Evolutionary conservation across 768 basidiomycete species (phyloP), one percentile per base, ranked within the genome.

Genomic region (Trichaptum fuscoviolaceum): DNA sequence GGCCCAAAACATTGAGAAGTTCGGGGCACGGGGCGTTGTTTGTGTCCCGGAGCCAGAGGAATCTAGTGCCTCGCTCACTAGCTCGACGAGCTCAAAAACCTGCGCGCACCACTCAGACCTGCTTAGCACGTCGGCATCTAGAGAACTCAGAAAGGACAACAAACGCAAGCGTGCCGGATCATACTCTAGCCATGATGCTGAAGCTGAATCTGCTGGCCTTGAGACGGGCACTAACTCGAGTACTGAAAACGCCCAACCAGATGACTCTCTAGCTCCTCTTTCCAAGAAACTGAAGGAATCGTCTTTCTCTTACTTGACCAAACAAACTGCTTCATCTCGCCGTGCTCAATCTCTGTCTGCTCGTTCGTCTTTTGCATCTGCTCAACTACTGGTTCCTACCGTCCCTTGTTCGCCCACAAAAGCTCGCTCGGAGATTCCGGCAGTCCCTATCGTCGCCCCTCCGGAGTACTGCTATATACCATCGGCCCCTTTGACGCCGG

Each of bases 391-490:
- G 15, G 59, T 61, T 6, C 15, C 59, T 25, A 61, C 59, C 9
- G 6, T 61, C 12, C 59, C 59, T 5, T 4, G 12, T 15, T 25
- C 59, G 3, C 59, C 59, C 18, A 34, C 35, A 8, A 27, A 30
- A 30, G 30, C 30, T 30, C 30, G 30, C 30, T 30, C 8, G 30
- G 8, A 36, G 23, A 8, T 25, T 34, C 27, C 63, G 6, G 30
- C 4, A 20, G 80, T 87, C 0, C 86, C 87, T 0, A 79, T 86
- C 64, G 83, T 88, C 17, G 85, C 85, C 4, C 87, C 87, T 1
- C 85, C 87, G 0, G 63, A 70, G 1, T 75, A 75, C 10, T 74
- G 80, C 65, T 69, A 74, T 7, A 72, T 77, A 8, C 71, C 74
- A 26, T 67, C 75, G 7, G 42, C 70, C 26, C 77, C 79, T 2